Percentiles rank a stretch among this genome's conserved stretches.
phyloP scores from a whole-genome alignment of 164 flowering plant species.

The Vitis rupestris region DNA sequence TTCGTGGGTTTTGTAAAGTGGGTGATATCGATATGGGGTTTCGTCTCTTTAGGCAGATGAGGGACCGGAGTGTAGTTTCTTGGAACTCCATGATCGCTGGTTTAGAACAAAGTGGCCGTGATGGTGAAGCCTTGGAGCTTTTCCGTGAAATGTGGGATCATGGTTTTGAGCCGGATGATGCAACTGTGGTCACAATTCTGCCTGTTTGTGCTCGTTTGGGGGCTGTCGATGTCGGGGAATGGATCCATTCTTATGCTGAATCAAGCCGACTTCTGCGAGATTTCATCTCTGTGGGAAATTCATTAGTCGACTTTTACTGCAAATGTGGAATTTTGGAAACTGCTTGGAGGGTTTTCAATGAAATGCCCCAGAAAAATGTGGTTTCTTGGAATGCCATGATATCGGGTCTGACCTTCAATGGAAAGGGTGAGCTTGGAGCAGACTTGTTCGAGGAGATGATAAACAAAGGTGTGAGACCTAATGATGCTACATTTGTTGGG shows the following conservation, averaged over 20 bases:
- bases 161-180: slow-evolving; percentile 70
- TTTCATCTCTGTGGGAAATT: slow-evolving; percentile 53
- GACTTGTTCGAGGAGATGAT: slow-evolving; percentile 69
- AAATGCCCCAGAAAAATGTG: slow-evolving; percentile 61
- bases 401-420: slow-evolving; percentile 68
- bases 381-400: slow-evolving; percentile 83
- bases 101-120: slow-evolving; percentile 49
- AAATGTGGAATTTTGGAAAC: slow-evolving; percentile 62
- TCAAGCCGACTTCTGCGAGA: slow-evolving; percentile 38
- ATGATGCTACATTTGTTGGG: slow-evolving; percentile 61
- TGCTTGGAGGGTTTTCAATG: slow-evolving; percentile 41
- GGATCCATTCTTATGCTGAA: slow-evolving; percentile 53
- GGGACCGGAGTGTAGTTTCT: slow-evolving; percentile 53
- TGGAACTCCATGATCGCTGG: slow-evolving; percentile 81
- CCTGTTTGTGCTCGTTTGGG: slow-evolving; percentile 80
- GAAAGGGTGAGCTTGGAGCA: slow-evolving; percentile 58
- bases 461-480: slow-evolving; percentile 41
- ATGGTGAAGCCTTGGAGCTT: slow-evolving; percentile 60
- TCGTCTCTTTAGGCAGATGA: slow-evolving; percentile 54
- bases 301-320: slow-evolving; percentile 64
- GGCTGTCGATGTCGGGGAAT: slow-evolving; percentile 47
- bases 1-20: slow-evolving; percentile 62
- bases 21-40: slow-evolving; percentile 65
- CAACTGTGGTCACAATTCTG: slow-evolving; percentile 57
- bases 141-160: slow-evolving; percentile 55